A percentile compares a stretch with the other conserved stretches of the same genome.
Conservation (phyloP, 2,329 filamentous ascomycete species). For the Aspergillus sp. region DNA sequence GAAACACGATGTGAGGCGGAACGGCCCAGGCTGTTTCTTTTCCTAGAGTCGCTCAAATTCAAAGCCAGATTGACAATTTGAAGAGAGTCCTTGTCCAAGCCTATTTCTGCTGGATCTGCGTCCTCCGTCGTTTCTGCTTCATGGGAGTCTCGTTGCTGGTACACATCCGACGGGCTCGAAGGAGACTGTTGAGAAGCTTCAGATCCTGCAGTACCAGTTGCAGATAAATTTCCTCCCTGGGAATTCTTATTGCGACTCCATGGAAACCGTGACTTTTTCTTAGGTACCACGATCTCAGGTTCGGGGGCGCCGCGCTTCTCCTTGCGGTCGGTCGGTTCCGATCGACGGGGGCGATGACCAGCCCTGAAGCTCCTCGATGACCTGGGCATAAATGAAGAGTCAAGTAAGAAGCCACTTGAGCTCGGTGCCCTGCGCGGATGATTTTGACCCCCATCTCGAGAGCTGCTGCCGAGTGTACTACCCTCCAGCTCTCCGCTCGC, state of each 20-base stretch:
- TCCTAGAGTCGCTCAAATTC: slow-evolving; percentile 73
- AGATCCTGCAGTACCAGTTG: slow-evolving; percentile 7
- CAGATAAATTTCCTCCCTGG: slow-evolving; percentile 25
- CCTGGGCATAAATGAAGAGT: slow-evolving; percentile 31
- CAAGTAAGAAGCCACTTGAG: slow-evolving; percentile 44
- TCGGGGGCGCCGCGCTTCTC: slow-evolving; percentile 39
- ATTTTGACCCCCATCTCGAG: slow-evolving; percentile 23
- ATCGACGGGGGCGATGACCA: slow-evolving; percentile 17
- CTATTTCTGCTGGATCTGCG: slow-evolving; percentile 19
- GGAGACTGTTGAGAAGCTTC: slow-evolving; percentile 1
- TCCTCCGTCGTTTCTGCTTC: slow-evolving; percentile 7
- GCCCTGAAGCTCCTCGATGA: slow-evolving; percentile 18
- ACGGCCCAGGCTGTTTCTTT: slow-evolving; percentile 57
- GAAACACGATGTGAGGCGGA: slow-evolving; percentile 48
- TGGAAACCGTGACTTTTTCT: slow-evolving; percentile 31
- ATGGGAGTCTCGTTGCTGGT: slow-evolving; percentile 9
- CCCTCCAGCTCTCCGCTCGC: slow-evolving; percentile 30
- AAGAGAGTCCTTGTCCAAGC: slow-evolving; percentile 68
- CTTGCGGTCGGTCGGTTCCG: slow-evolving; percentile 23
- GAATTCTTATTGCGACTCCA: slow-evolving; percentile 30
- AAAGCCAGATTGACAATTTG: slow-evolving; percentile 93
- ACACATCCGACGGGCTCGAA: slow-evolving; percentile 4
- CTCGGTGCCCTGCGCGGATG: slow-evolving; percentile 21
- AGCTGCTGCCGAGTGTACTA: slow-evolving; percentile 32
- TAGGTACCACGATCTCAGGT: slow-evolving; percentile 16